phyloP scores from a whole-genome alignment of 345 rosid species.

The Cochlearia excelsa region DNA sequence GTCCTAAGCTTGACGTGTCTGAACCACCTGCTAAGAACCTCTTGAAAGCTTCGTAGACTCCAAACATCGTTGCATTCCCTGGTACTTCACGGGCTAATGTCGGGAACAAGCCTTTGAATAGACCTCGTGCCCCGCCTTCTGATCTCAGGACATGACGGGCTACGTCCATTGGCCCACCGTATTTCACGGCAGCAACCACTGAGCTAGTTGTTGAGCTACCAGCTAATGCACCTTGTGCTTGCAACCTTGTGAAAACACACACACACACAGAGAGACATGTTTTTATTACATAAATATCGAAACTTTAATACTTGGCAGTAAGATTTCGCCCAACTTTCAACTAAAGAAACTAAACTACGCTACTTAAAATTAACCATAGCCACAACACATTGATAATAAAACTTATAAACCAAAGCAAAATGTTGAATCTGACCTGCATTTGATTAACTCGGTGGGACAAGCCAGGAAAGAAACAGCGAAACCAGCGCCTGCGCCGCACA shows the following conservation, averaged over 20 bases:
- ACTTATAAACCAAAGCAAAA: neutral
- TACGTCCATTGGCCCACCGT: slow-evolving; percentile 94
- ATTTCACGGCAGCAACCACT: slow-evolving; percentile 60
- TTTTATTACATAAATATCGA: neutral
- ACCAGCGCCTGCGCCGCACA: slow-evolving; percentile 93
- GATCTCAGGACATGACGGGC: slow-evolving; percentile 78
- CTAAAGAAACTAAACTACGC: neutral
- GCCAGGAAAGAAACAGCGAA: slow-evolving; percentile 92
- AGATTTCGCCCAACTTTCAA: neutral
- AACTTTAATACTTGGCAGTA: neutral
- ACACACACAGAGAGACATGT: slow-evolving; percentile 4
- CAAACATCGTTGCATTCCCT: slow-evolving; percentile 92
- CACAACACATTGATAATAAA: neutral
- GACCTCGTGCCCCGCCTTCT: slow-evolving; percentile 82
- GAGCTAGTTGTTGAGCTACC: slow-evolving; percentile 38
- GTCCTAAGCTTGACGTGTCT: slow-evolving; percentile 85
- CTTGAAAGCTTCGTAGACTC: slow-evolving; percentile 74
- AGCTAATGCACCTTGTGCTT: slow-evolving; percentile 87
- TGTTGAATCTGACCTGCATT: slow-evolving; percentile 66
- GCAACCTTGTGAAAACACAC: slow-evolving; percentile 58
- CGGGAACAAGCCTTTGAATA: slow-evolving; percentile 91
- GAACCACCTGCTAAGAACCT: slow-evolving; percentile 76
- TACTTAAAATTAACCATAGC: neutral
- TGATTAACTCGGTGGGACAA: slow-evolving; percentile 97
- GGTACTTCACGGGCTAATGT: slow-evolving; percentile 93